Evolutionary conservation across 371 early-diverging fungal species (phyloP), one percentile per base, ranked within the genome.

Genomic region (Zychaea mexicana): DNA sequence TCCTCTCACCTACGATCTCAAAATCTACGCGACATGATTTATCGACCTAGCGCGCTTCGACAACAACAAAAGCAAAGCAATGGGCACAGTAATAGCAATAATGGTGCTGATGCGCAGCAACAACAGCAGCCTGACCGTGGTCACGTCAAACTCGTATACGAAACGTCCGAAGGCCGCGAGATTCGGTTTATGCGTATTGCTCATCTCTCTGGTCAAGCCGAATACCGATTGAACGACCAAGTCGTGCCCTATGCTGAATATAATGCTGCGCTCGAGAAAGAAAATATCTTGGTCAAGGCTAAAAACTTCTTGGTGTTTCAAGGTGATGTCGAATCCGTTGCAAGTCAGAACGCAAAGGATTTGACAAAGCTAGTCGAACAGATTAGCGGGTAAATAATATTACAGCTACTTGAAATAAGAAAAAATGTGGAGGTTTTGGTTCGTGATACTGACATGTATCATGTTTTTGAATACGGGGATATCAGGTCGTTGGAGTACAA

Each of bases 261-360:
- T 80, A 91, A 86, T 64, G 69, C 82, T 15, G 77, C 85, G 0
- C 79, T 99, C 31, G 96, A 95, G 71, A 74, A 85, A 52, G 88
- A 97, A 73, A 94, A 96, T 65, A 95, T 99, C 57, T 82, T 98
- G 19, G 90, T 96, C 65, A 95, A 95, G 69, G 96, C 98, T 3
- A 85, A 92, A 62, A 99, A 99, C 82, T 99, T 99, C 82, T 80
- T 99, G 55, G 99, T 99, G 9, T 99, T 99, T 72, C 99, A 99
- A 87, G 99, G 99, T 26, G 99, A 99, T 81, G 95, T 99, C 4
- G 97, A 98, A 69, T 90, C 94, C 5, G 89, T 98, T n/a, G 97
- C 99, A 4, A 90, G 94, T 22, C 99, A 99, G 78, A 90, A 93
- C 22, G 92, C 99, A 2, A 94, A 90, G 65, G 98, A 99, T 47